Evolutionary conservation across 129 eudicot species (phyloP).

Genomic region (Saposhnikovia divaricata): DNA sequence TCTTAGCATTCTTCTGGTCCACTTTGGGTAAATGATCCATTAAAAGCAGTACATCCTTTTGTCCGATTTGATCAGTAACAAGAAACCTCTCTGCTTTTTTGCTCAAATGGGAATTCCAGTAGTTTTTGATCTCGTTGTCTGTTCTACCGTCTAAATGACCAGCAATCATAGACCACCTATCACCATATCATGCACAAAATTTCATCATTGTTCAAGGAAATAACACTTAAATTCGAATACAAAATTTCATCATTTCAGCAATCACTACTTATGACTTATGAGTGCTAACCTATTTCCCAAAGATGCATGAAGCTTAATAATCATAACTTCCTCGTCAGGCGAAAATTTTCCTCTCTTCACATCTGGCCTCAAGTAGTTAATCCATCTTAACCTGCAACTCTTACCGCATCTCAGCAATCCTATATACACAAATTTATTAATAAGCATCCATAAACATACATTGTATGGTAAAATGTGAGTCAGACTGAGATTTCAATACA

Average conservation of each 20-base stretch:
- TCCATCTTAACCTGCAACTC: constrained; percentile 87
- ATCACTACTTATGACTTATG: too few species aligned
- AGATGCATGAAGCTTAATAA: constrained; percentile 55
- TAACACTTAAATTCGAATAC: not conserved
- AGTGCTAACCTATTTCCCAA: constrained; percentile 56
- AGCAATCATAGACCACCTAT: constrained; percentile 80
- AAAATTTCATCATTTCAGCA: too few species aligned
- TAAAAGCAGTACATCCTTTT: not conserved
- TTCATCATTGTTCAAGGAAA: not conserved
- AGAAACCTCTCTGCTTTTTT: constrained; percentile 31
- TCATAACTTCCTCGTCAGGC: constrained; percentile 55
- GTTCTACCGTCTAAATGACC: constrained; percentile 69
- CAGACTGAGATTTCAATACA: not conserved
- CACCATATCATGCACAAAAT: not conserved
- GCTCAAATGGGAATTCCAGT: constrained; percentile 81
- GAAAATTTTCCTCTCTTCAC: constrained; percentile 83
- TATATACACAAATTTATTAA: not conserved
- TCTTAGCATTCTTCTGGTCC: not conserved
- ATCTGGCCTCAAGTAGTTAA: constrained; percentile 67
- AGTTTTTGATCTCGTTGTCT: constrained; percentile 82
- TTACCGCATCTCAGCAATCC: constrained; percentile 84
- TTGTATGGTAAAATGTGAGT: not conserved
- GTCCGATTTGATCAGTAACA: not conserved
- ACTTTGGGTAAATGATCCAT: not conserved
- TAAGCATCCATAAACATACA: not conserved